Conservation (phyloP, 2,329 filamentous ascomycete species). For the Calonectria ilicicola region DNA sequence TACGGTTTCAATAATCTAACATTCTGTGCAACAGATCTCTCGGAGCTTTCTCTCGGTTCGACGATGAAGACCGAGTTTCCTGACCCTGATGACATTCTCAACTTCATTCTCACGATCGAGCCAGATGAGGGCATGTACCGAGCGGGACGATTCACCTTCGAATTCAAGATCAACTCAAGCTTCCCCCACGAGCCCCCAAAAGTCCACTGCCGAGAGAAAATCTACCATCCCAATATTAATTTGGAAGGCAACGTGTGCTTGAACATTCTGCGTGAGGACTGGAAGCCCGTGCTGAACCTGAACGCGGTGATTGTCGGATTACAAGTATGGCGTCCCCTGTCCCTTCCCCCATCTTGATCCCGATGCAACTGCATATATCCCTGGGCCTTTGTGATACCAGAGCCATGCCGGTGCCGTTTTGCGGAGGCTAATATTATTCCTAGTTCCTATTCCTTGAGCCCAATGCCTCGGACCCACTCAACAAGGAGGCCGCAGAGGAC, state of each 20-base stretch:
- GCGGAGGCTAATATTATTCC: conserved; percentile 34
- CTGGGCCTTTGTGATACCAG: background rate
- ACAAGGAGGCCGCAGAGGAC: conserved; percentile 97
- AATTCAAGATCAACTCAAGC: conserved; percentile 91
- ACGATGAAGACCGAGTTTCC: conserved; percentile 88
- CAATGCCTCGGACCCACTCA: conserved; percentile 96
- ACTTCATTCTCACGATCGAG: conserved; percentile 84
- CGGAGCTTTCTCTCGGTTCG: conserved; percentile 80
- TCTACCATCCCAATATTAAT: conserved; percentile 99
- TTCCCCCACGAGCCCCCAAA: conserved; percentile 98
- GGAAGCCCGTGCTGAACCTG: conserved; percentile 97
- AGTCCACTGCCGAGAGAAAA: conserved; percentile 96
- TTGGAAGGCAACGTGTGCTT: conserved; percentile 97
- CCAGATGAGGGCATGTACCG: conserved; percentile 93
- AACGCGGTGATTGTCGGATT: conserved; percentile 97
- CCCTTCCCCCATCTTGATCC: background rate
- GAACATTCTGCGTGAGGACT: conserved; percentile 97
- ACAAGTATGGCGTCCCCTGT: conserved; percentile 66
- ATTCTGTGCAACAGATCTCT: conserved; percentile 70
- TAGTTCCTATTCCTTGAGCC: conserved; percentile 98
- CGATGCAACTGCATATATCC: background rate
- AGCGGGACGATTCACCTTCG: conserved; percentile 87
- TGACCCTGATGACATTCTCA: conserved; percentile 86
- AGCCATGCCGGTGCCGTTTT: background rate
- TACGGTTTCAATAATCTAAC: conserved; percentile 21